These are phyloP conservation scores for Tylopilus rubrobrunneus DNA, from an alignment of 768 basidiomycete species.

Conservation along the genomic window DNA sequence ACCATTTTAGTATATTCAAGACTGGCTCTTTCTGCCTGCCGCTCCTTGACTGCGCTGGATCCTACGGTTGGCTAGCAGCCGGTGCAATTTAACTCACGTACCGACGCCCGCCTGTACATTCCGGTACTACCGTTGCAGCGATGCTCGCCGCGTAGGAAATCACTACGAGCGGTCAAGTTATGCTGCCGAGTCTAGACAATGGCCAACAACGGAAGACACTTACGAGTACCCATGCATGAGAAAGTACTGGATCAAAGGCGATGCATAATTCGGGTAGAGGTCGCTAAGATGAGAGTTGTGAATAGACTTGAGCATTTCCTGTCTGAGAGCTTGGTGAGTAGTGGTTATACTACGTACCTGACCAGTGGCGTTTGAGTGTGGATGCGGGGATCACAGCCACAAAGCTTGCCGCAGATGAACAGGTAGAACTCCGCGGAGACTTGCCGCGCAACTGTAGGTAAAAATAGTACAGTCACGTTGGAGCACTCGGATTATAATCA, in stretches of 20 bases:
- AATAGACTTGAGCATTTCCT: background rate
- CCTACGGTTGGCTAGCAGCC: background rate
- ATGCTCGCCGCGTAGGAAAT: background rate
- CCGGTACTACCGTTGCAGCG: background rate
- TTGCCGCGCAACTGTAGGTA: no score
- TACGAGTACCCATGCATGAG: background rate
- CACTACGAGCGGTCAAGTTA: background rate
- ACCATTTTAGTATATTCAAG: background rate
- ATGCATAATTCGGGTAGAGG: background rate
- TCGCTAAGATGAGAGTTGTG: no score
- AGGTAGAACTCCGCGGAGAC: no score
- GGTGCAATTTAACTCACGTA: background rate
- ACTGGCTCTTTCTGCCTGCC: background rate
- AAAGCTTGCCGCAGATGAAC: no score
- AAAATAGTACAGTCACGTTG: no score
- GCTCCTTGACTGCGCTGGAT: background rate
- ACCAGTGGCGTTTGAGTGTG: no score
- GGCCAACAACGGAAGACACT: background rate
- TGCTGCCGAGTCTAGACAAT: background rate
- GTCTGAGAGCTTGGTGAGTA: no score
- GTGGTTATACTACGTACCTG: no score
- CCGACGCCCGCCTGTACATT: background rate
- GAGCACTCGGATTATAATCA: no score
- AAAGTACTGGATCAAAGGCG: background rate
- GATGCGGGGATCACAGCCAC: no score